phyloP scores from a whole-genome alignment of 2,329 filamentous ascomycete species.

The Fusarium veterinarium region DNA sequence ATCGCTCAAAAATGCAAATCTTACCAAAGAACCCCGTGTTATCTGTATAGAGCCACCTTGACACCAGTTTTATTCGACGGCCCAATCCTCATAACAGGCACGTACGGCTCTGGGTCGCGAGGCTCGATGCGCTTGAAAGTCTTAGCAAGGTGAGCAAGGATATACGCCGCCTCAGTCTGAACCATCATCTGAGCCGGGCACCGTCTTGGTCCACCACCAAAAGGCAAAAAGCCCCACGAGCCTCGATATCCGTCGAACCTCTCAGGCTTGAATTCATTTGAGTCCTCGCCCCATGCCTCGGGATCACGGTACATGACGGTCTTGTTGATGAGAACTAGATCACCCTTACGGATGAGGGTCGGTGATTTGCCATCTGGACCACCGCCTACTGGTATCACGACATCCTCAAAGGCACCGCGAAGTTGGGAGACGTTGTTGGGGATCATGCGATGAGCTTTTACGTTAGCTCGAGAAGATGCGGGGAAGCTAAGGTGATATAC shows the following conservation, averaged over 20 bases:
- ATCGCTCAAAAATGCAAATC: fast-evolving
- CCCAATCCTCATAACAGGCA: background rate
- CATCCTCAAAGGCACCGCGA: background rate
- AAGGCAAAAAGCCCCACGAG: background rate
- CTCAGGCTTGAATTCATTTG: background rate
- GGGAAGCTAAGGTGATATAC: fast-evolving
- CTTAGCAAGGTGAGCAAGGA: background rate
- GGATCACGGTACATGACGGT: background rate
- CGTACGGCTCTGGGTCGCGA: background rate
- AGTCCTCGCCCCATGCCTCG: background rate
- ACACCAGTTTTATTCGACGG: conserved; percentile 2
- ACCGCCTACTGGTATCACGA: background rate
- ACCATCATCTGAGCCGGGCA: conserved; percentile 7
- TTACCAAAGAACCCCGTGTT: fast-evolving
- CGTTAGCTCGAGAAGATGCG: background rate
- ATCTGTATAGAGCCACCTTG: background rate
- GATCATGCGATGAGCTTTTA: background rate
- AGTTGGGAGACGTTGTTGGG: background rate
- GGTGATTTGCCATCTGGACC: background rate
- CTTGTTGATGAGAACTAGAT: background rate
- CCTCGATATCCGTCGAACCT: background rate
- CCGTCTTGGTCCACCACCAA: background rate
- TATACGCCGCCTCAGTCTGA: background rate
- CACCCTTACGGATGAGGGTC: background rate
- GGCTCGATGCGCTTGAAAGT: background rate